These are phyloP conservation scores for Plasmodium gonderi DNA, from an alignment of 169 alveolate genomes.

Conservation along the genomic window DNA sequence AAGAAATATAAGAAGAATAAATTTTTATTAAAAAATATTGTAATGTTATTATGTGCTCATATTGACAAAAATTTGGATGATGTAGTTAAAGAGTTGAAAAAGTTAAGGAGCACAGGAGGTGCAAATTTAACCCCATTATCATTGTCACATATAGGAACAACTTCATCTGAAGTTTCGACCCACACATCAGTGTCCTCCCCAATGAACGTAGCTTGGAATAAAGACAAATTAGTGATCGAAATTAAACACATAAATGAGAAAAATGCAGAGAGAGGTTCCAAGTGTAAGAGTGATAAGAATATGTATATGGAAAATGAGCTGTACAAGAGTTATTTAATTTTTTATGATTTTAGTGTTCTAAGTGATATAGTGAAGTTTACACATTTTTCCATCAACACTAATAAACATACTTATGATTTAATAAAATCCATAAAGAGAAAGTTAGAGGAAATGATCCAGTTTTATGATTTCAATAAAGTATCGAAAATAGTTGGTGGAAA, in stretches of 20 bases:
- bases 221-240: constrained; percentile 16
- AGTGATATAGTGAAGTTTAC: constrained; percentile 41
- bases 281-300: not conserved
- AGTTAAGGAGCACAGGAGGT: no score
- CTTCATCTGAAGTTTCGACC: no score
- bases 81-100: constrained; percentile 5
- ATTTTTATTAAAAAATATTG: constrained; percentile 32
- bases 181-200: not conserved
- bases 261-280: not conserved
- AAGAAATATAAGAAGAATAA: constrained; percentile 31
- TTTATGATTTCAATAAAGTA: not conserved
- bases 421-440: constrained; percentile 40
- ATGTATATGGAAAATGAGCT: not conserved
- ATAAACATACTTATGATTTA: constrained; percentile 45
- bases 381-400: constrained; percentile 40
- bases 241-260: constrained; percentile 34
- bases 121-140: no score
- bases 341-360: constrained; percentile 33
- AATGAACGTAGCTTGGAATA: not conserved
- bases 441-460: constrained; percentile 24
- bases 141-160: no score
- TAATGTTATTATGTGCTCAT: constrained; percentile 7
- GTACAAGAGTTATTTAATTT: constrained; percentile 21
- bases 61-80: constrained; percentile 46
- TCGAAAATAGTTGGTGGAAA: not conserved